phyloP scores from a whole-genome alignment of 2,329 filamentous ascomycete genomes.

The Neoarthrinium moseri region DNA sequence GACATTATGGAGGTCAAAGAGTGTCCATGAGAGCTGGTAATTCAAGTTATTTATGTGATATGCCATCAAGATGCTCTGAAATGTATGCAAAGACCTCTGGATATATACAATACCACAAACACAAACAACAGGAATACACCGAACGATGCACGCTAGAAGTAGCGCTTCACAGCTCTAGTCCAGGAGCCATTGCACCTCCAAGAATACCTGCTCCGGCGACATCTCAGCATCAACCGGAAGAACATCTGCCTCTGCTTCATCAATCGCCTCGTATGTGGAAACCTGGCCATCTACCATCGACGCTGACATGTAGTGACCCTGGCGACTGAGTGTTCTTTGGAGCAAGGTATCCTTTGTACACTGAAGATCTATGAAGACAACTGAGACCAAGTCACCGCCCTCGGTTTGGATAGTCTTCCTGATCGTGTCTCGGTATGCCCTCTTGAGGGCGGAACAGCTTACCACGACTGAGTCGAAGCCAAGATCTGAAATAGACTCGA shows the following conservation, averaged over 20 bases:
- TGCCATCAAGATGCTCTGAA: no score
- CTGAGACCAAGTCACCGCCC: conserved; percentile 13
- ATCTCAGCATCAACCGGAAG: conserved; percentile 1
- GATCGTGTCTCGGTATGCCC: conserved; percentile 30
- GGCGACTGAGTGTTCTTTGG: background rate
- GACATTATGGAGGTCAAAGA: no score
- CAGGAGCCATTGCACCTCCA: background rate
- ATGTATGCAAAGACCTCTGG: no score
- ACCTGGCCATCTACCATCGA: conserved; percentile 6
- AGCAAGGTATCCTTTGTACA: conserved; percentile 7
- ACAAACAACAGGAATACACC: no score
- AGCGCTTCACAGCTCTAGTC: no score
- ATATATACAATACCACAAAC: no score
- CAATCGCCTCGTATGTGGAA: background rate
- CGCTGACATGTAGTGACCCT: conserved; percentile 2
- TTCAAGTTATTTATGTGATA: no score
- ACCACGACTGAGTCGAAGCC: conserved; percentile 28
- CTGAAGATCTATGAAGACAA: conserved; percentile 36
- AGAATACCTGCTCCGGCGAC: background rate
- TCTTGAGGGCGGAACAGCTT: conserved; percentile 38
- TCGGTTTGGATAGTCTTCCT: conserved; percentile 17
- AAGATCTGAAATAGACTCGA: conserved; percentile 24
- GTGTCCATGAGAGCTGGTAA: no score
- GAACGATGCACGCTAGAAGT: no score
- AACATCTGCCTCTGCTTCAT: background rate